phyloP scores from a whole-genome alignment of 1,284 basidiomycete species.

The Leccinum solheimii region DNA sequence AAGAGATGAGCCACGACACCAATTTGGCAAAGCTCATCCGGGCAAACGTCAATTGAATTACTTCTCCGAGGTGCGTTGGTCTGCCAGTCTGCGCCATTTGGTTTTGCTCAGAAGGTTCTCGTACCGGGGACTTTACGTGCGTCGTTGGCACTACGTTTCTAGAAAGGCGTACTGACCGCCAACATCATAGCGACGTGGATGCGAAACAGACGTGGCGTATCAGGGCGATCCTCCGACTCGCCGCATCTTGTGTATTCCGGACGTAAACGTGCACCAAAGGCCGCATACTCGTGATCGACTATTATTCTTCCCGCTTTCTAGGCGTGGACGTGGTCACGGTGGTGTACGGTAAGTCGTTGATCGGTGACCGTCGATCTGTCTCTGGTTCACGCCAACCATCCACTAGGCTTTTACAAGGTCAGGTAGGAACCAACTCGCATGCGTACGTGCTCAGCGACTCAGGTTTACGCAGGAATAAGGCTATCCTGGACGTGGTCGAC shows the following conservation, averaged over 20 bases:
- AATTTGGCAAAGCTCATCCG: slow-evolving; percentile 71
- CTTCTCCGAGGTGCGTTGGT: slow-evolving; percentile 61
- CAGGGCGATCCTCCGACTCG: slow-evolving; percentile 61
- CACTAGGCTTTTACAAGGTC: slow-evolving; percentile 59
- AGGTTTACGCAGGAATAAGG: slow-evolving; percentile 47
- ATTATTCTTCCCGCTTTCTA: slow-evolving; percentile 26
- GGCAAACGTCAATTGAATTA: slow-evolving; percentile 83
- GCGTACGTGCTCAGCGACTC: background rate
- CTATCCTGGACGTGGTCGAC: slow-evolving; percentile 78
- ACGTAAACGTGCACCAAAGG: slow-evolving; percentile 43
- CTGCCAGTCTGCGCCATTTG: background rate
- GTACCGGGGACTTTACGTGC: slow-evolving; percentile 68
- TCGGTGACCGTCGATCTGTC: background rate
- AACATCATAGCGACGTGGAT: slow-evolving; percentile 63
- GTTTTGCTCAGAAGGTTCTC: slow-evolving; percentile 6
- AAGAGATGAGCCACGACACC: slow-evolving; percentile 80
- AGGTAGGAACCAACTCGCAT: slow-evolving; percentile 40
- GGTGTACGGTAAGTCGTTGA: slow-evolving; percentile 64
- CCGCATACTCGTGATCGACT: background rate
- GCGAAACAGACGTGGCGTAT: slow-evolving; percentile 80
- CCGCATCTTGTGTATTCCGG: slow-evolving; percentile 72
- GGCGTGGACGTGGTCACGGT: slow-evolving; percentile 70
- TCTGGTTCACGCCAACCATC: background rate
- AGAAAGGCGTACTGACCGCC: background rate
- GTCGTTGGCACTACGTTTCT: slow-evolving; percentile 20